These are phyloP conservation scores for Colletotrichum lentis DNA, from an alignment of 2,329 filamentous ascomycete species.

Conservation along the genomic window DNA sequence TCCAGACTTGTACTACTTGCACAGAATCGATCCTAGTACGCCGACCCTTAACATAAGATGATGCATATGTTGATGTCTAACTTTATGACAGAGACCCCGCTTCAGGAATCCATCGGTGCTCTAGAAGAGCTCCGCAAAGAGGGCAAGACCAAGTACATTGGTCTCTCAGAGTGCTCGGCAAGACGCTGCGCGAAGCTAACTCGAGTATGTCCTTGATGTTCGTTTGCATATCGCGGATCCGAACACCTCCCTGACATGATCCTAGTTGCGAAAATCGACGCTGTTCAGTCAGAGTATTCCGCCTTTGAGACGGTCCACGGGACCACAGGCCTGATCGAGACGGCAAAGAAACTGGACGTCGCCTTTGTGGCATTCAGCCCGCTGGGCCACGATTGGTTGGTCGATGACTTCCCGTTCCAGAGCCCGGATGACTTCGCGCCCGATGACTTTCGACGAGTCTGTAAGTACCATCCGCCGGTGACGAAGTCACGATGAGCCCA, in stretches of 20 bases:
- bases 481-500: neutral
- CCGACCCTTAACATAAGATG: neutral
- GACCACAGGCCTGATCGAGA: constrained; percentile 49
- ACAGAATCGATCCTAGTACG: constrained; percentile 55
- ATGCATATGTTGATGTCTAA: neutral
- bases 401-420: constrained; percentile 53
- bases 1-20: constrained; percentile 56
- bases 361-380: constrained; percentile 58
- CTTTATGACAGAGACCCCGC: constrained; percentile 47
- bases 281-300: constrained; percentile 56
- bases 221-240: too few relatives aligned
- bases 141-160: constrained; percentile 59
- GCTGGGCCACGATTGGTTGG: constrained; percentile 57
- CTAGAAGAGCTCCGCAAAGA: constrained; percentile 56
- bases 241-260: too few relatives aligned
- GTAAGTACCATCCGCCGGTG: constrained; percentile 42
- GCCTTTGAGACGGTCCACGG: constrained; percentile 41
- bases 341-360: constrained; percentile 51
- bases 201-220: constrained; percentile 46
- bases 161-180: constrained; percentile 56
- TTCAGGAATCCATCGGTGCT: constrained; percentile 57
- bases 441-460: constrained; percentile 51
- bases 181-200: constrained; percentile 54
- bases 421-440: constrained; percentile 56
- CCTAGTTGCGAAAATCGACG: constrained; percentile 56